A percentile compares a stretch with the other conserved stretches of the same genome.
phyloP scores from a whole-genome alignment of 345 rosid genomes.

The Eucalyptus decipiens region DNA sequence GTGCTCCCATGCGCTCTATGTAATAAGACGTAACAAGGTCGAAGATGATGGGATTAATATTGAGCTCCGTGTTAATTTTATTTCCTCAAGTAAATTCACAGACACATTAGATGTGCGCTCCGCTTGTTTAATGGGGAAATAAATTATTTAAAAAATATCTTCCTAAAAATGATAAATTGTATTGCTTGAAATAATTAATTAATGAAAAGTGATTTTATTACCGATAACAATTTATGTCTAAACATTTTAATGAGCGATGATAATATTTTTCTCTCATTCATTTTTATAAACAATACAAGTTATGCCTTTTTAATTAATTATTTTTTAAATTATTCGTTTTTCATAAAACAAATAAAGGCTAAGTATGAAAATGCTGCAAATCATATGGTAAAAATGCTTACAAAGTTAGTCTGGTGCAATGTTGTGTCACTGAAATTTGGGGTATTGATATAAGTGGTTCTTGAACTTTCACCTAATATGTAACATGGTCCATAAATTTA shows the following conservation, averaged over 20 bases:
- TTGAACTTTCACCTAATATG: too few species aligned
- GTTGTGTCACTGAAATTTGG: background rate
- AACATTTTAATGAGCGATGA: rapidly evolving
- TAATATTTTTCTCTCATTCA: background rate
- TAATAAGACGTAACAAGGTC: background rate
- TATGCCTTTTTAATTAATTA: background rate
- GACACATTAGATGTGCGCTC: background rate
- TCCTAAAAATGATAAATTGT: background rate
- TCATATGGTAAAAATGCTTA: background rate
- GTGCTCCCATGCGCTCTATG: background rate
- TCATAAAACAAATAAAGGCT: rapidly evolving
- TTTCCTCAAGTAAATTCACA: background rate
- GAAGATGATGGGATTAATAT: background rate
- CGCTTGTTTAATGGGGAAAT: background rate
- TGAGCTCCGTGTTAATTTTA: background rate
- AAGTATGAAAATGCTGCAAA: background rate
- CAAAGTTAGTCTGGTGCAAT: background rate
- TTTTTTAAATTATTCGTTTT: background rate
- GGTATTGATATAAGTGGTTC: too few species aligned
- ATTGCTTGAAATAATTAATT: background rate
- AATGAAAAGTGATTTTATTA: background rate
- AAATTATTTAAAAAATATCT: background rate
- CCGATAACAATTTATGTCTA: background rate
- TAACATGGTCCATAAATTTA: too few species aligned
- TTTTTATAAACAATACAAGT: background rate